Evolutionary conservation across 2,329 filamentous ascomycete species (phyloP), one percentile per base, ranked within the genome.

Genomic region (Ophiostoma tasmaniense): DNA sequence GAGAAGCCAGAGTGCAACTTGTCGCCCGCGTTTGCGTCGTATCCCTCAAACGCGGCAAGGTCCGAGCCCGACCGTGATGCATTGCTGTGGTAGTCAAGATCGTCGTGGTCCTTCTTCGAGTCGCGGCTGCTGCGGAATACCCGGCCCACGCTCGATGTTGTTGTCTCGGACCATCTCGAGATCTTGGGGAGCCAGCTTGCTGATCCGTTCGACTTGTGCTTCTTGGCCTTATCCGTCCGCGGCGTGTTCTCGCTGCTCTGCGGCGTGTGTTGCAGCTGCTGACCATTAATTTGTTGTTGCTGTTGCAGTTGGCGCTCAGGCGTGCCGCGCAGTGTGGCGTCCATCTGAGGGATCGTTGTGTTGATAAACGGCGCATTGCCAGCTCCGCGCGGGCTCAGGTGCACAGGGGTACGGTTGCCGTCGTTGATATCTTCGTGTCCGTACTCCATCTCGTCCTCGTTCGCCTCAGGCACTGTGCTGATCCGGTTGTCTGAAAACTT

Each of bases 151-250:
- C 92, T 96, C 0, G 93, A 97, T 3, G 93, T 87, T 0, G 95
- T 99, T 1, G 94, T 98, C 80, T 96, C 95, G 0, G 94, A 98
- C 95, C 95, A 99, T 61, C 95, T 87, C 6, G 95, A 98, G 72
- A 97, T 93, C 81, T 96, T 97, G 30, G 93, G 93, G 71, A 96
- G 90, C 82, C 87, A 88, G 67, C 85, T 83, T 0, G 91, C 92
- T 0, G 92, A 95, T 70, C 88, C 88, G 76, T 86, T 90, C 0
- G 92, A 94, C 77, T 96, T 96, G 80, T 96, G 91, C 80, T 96
- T 97, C 78, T 90, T 91, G 71, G 87, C 85, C 79, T 91, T 92
- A 6, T 92, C 89, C 1, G 86, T 88, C 73, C 83, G 84, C 13
- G 92, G 91, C 0, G 92, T 96, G 71, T 93, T 91, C 71, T 96